A percentile compares a stretch with the other conserved stretches of the same genome.
These are phyloP conservation scores for Citeromyces nyonsensis DNA, from an alignment of 805 yeast genomes.

Conservation along the genomic window DNA sequence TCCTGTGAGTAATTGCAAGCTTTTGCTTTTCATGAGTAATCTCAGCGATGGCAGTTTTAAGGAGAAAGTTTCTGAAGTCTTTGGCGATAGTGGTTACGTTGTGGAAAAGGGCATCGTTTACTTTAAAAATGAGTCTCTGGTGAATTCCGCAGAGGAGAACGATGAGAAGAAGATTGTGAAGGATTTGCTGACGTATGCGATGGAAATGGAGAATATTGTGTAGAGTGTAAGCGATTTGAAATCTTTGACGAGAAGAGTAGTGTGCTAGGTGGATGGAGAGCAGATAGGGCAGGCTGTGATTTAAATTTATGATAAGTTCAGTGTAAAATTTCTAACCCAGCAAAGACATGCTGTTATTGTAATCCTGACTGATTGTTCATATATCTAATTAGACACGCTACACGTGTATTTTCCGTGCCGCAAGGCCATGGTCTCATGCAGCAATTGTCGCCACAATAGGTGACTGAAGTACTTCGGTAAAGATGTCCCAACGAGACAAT, in stretches of 20 bases:
- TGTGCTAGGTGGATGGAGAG: not conserved
- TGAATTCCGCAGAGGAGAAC: slow-evolving; percentile 13
- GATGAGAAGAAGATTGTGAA: slow-evolving; percentile 35
- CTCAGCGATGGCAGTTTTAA: slow-evolving; percentile 17
- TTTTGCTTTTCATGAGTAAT: slow-evolving; percentile 50
- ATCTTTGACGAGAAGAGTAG: not conserved
- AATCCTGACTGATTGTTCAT: not conserved
- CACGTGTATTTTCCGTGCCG: too few species aligned
- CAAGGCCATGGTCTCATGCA: too few species aligned
- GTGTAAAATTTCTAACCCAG: not conserved
- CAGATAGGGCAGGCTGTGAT: not conserved
- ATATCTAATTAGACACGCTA: not conserved
- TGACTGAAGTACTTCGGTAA: too few species aligned
- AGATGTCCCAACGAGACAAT: too few species aligned
- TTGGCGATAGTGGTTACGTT: slow-evolving; percentile 41
- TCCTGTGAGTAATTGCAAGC: slow-evolving; percentile 74
- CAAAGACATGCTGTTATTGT: not conserved
- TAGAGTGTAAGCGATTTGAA: too few species aligned
- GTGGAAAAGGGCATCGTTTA: slow-evolving; percentile 33
- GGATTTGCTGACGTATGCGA: slow-evolving; percentile 75
- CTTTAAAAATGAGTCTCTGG: slow-evolving; percentile 17
- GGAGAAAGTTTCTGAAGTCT: slow-evolving; percentile 31
- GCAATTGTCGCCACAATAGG: too few species aligned
- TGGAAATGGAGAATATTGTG: slow-evolving; percentile 83
- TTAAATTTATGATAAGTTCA: too few species aligned